phyloP scores from a whole-genome alignment of 495 filamentous ascomycete genomes.

The Penicillium alfredii region DNA sequence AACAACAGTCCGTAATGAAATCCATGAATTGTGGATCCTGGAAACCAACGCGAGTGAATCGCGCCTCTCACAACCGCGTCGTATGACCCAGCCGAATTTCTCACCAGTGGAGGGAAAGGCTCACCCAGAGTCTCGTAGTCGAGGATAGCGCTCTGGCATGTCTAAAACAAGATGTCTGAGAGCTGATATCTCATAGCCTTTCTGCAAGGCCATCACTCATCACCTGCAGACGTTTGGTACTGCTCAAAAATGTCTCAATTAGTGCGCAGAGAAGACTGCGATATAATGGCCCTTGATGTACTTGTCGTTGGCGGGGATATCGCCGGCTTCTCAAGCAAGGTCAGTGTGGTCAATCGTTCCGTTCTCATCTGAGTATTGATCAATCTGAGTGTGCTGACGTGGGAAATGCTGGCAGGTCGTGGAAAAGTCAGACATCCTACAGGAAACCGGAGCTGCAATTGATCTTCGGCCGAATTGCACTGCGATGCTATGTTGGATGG shows the following conservation, averaged over 20 bases:
- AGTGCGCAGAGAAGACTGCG: neutral
- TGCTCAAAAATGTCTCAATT: no score
- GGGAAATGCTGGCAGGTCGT: slow-evolving; percentile 32
- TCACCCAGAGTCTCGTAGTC: no score
- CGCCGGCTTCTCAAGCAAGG: slow-evolving; percentile 27
- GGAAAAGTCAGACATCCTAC: slow-evolving; percentile 47
- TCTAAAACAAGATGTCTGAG: neutral
- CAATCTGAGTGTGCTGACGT: neutral
- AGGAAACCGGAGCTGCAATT: slow-evolving; percentile 52
- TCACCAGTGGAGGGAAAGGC: no score
- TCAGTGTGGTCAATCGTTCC: slow-evolving; percentile 27
- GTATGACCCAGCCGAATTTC: no score
- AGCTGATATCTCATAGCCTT: neutral
- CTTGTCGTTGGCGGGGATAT: slow-evolving; percentile 28
- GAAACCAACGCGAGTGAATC: no score
- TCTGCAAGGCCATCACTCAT: no score
- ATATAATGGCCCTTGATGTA: slow-evolving; percentile 12
- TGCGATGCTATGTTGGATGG: slow-evolving; percentile 41
- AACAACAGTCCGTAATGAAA: no score
- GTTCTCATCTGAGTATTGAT: slow-evolving; percentile 13
- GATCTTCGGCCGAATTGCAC: slow-evolving; percentile 46
- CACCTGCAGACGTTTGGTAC: no score
- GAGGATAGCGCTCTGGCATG: slow-evolving; percentile 1
- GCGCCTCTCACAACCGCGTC: no score
- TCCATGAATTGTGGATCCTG: no score